A percentile compares a stretch with the other conserved stretches of the same genome.
phyloP scores from a whole-genome alignment of 176 grass and related monocot species.

The Echinochloa phyllopogon region DNA sequence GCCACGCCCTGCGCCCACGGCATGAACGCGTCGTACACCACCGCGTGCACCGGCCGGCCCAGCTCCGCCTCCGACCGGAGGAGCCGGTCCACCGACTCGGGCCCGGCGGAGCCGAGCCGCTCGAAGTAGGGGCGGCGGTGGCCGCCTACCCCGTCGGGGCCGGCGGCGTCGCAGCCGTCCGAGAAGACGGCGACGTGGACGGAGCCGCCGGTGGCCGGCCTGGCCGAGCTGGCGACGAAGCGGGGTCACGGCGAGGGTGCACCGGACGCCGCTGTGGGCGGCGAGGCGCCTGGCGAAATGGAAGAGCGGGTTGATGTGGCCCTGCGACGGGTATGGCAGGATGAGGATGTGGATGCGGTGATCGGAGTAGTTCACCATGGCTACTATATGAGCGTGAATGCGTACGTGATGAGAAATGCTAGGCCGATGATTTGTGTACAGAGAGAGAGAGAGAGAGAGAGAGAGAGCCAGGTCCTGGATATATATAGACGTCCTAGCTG shows the following conservation, averaged over 20 bases:
- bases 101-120: conserved; percentile 43
- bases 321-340: conserved; percentile 67
- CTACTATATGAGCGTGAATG: not conserved
- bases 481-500: not conserved
- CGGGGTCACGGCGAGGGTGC: conserved; percentile 60
- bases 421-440: not conserved
- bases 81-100: conserved; percentile 55
- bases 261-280: conserved; percentile 39
- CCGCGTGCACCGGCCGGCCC: conserved; percentile 50
- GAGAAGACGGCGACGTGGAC: conserved; percentile 55
- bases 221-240: conserved; percentile 37
- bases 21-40: conserved; percentile 82
- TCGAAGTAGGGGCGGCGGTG: conserved; percentile 39
- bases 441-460: not conserved
- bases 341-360: conserved; percentile 49
- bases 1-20: conserved; percentile 58
- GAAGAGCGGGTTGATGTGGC: conserved; percentile 74
- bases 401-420: not conserved
- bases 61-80: conserved; percentile 46
- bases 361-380: not conserved
- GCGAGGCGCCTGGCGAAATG: conserved; percentile 59
- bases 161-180: conserved; percentile 45
- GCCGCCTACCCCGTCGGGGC: conserved; percentile 33
- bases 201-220: conserved; percentile 12
- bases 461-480: not conserved